These are phyloP conservation scores for Amorphotheca resinae DNA, from an alignment of 495 filamentous ascomycete species.

Conservation along the genomic window DNA sequence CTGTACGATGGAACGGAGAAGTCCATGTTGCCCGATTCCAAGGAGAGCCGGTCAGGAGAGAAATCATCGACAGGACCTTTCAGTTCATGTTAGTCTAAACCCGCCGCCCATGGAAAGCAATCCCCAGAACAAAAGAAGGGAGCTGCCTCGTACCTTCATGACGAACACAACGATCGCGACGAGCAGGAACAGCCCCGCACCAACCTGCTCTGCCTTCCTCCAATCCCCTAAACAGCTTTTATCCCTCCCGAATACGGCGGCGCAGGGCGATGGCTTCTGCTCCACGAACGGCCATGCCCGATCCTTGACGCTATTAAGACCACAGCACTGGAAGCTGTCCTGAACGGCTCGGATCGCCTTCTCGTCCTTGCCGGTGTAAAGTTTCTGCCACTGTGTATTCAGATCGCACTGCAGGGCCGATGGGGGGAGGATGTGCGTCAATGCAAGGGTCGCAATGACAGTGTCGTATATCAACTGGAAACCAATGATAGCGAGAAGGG, in stretches of 20 bases:
- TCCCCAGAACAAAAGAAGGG: neutral
- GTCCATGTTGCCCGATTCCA: conserved; percentile 7
- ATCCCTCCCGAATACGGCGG: conserved; percentile 8
- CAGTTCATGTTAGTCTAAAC: neutral
- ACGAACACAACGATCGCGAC: conserved; percentile 20
- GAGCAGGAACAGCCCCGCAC: conserved; percentile 22
- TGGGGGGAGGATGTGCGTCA: conserved; percentile 14
- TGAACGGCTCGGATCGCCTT: conserved; percentile 46
- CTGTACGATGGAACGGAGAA: conserved; percentile 7
- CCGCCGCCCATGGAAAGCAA: too few relatives aligned
- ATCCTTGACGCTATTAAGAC: conserved; percentile 41
- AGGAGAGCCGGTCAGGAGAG: conserved; percentile 10
- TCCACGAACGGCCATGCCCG: conserved; percentile 43
- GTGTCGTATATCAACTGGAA: conserved; percentile 44
- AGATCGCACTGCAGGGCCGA: conserved; percentile 35
- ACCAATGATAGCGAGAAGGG: conserved; percentile 35
- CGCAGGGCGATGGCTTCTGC: conserved; percentile 7
- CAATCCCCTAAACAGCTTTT: conserved; percentile 21
- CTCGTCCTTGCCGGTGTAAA: conserved; percentile 37
- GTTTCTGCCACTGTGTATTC: conserved; percentile 36
- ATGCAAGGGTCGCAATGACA: conserved; percentile 26
- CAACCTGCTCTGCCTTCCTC: conserved; percentile 20
- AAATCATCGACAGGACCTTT: conserved; percentile 12
- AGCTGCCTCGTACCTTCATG: conserved; percentile 18
- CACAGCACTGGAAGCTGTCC: conserved; percentile 53